Percentiles rank a stretch among this genome's conserved stretches.
These are phyloP conservation scores for Diversispora eburnea DNA, from an alignment of 192 early-diverging fungal genomes.

Conservation along the genomic window DNA sequence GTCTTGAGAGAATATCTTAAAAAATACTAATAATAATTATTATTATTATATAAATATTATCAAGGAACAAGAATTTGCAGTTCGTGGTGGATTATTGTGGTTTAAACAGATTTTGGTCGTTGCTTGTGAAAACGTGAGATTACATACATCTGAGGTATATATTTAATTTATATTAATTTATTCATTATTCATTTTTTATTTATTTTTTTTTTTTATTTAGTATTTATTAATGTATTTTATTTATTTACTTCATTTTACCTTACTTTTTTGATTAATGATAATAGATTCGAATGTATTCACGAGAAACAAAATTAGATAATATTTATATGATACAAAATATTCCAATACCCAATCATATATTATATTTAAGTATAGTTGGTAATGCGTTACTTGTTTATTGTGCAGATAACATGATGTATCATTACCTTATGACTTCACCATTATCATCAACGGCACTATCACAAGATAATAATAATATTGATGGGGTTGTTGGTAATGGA, in stretches of 20 bases:
- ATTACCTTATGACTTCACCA: neutral
- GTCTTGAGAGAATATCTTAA: too few relatives aligned
- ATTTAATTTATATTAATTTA: neutral
- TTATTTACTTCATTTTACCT: neutral
- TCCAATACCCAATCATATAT: slow-evolving; percentile 17
- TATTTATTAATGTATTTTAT: neutral
- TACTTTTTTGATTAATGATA: neutral
- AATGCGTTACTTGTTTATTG: slow-evolving; percentile 30
- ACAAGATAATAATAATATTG: too few relatives aligned
- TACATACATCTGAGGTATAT: slow-evolving; percentile 35
- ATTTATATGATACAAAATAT: slow-evolving; percentile 47
- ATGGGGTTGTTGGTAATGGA: slow-evolving; percentile 6
- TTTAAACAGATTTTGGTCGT: slow-evolving; percentile 64
- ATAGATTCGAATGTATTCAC: slow-evolving; percentile 68
- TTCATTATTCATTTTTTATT: neutral
- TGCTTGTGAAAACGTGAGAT: slow-evolving; percentile 54
- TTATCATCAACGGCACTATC: neutral
- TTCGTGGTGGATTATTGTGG: slow-evolving; percentile 72
- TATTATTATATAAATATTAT: neutral
- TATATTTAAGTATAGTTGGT: slow-evolving; percentile 25
- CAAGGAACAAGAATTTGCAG: slow-evolving; percentile 63
- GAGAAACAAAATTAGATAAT: slow-evolving; percentile 69
- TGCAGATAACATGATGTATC: slow-evolving; percentile 52
- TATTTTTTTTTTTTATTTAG: neutral
- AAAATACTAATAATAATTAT: neutral